Percentiles rank a stretch among this genome's conserved stretches.
Evolutionary conservation across 768 basidiomycete genomes (phyloP).

Genomic region (Lepiota subincarnata): DNA sequence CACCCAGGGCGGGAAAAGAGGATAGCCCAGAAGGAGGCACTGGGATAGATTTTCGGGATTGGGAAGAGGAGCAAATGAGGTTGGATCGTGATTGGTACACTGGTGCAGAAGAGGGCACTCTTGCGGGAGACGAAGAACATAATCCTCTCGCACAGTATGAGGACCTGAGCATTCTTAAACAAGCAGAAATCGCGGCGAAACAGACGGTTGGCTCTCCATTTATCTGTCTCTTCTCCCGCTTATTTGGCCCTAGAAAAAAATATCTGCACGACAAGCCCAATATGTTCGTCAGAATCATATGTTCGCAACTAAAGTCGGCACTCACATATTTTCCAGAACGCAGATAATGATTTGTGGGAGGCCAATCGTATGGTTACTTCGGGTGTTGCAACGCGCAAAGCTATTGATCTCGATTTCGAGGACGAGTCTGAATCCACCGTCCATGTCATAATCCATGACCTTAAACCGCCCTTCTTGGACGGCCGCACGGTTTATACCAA

Average conservation of each 20-base stretch:
- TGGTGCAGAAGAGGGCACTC: conserved; percentile 81
- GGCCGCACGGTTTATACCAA: conserved; percentile 94
- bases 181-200: conserved; percentile 73
- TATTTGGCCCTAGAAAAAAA: conserved; percentile 56
- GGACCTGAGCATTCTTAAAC: conserved; percentile 65
- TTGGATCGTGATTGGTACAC: conserved; percentile 97
- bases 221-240: conserved; percentile 13
- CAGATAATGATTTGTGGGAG: conserved; percentile 98
- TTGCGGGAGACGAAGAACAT: conserved; percentile 87
- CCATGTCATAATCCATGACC: conserved; percentile 94
- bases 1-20: conserved; percentile 63
- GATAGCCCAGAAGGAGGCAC: conserved; percentile 65
- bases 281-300: conserved; percentile 54
- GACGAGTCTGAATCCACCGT: conserved; percentile 96
- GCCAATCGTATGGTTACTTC: conserved; percentile 96
- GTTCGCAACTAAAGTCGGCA: neutral
- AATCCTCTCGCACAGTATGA: conserved; percentile 94
- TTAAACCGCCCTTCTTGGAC: conserved; percentile 97
- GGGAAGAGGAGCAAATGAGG: conserved; percentile 94
- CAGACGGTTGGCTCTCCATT: conserved; percentile 49
- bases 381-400: conserved; percentile 84
- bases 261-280: conserved; percentile 94
- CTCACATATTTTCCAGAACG: conserved; percentile 57
- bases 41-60: conserved; percentile 77
- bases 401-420: conserved; percentile 91